phyloP scores from a whole-genome alignment of 768 basidiomycete genomes.

The Pisolithus sp. region DNA sequence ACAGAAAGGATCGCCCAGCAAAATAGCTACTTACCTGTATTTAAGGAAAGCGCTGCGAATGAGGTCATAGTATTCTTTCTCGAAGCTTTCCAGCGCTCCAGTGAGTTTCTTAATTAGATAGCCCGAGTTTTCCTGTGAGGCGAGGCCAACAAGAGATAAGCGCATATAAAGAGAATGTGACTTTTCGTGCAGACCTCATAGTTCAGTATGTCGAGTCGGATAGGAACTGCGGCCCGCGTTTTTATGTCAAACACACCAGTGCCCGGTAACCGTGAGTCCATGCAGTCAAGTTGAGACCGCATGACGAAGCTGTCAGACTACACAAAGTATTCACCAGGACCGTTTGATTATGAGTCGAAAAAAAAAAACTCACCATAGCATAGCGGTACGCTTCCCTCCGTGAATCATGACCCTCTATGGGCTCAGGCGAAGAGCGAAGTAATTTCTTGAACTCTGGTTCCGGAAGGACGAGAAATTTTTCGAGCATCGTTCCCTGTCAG shows the following conservation, averaged over 20 bases:
- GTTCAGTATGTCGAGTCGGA: slow-evolving; percentile 83
- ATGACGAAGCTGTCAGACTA: slow-evolving; percentile 60
- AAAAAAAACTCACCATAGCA: slow-evolving; percentile 50
- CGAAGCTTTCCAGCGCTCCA: slow-evolving; percentile 74
- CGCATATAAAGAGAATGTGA: not conserved
- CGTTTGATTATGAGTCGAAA: not conserved
- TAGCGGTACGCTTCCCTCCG: slow-evolving; percentile 79
- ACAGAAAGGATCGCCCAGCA: not conserved
- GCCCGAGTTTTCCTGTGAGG: slow-evolving; percentile 65
- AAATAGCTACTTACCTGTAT: slow-evolving; percentile 52
- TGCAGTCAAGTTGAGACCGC: slow-evolving; percentile 92
- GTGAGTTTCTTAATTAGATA: slow-evolving; percentile 63
- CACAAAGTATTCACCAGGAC: not conserved
- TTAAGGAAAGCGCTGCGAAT: slow-evolving; percentile 92
- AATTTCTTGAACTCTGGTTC: slow-evolving; percentile 56
- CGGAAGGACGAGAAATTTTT: slow-evolving; percentile 76
- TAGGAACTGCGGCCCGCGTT: slow-evolving; percentile 79
- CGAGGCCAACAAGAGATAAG: not conserved
- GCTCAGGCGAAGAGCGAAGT: slow-evolving; percentile 32
- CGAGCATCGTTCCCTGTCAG: slow-evolving; percentile 75
- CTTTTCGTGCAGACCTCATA: slow-evolving; percentile 44
- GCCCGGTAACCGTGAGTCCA: slow-evolving; percentile 75
- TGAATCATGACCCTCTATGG: slow-evolving; percentile 27
- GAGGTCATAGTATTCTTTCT: slow-evolving; percentile 92
- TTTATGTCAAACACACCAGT: slow-evolving; percentile 95